Percentiles rank a stretch among this genome's conserved stretches.
Conservation (phyloP, 1,139 yeast species). For the Yamadazyma triangularis region DNA sequence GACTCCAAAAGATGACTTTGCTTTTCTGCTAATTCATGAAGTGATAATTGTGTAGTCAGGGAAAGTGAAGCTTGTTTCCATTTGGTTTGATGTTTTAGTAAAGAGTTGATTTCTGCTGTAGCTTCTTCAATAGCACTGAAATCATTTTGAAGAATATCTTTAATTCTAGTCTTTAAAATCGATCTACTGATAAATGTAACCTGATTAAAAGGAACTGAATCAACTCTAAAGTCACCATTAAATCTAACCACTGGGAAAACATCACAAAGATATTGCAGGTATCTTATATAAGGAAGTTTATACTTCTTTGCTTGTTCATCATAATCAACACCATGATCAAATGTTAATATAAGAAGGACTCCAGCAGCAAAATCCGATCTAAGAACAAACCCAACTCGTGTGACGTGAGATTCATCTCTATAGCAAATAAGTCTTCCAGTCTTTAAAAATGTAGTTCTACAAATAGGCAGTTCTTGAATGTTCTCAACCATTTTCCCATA, state of each 20-base stretch:
- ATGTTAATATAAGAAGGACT: slow-evolving; percentile 35
- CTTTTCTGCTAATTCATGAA: slow-evolving; percentile 48
- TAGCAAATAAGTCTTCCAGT: slow-evolving; percentile 61
- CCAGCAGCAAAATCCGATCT: slow-evolving; percentile 29
- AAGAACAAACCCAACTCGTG: slow-evolving; percentile 53
- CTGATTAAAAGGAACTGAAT: slow-evolving; percentile 41
- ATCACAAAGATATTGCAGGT: slow-evolving; percentile 19
- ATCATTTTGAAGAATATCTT: slow-evolving; percentile 42
- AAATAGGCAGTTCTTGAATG: slow-evolving; percentile 41
- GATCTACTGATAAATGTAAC: slow-evolving; percentile 51
- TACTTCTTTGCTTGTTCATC: slow-evolving; percentile 21
- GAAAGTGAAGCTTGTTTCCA: slow-evolving; percentile 45
- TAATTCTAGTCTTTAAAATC: slow-evolving; percentile 36
- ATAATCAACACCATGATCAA: slow-evolving; percentile 40
- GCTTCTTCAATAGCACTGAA: slow-evolving; percentile 38
- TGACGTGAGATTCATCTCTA: slow-evolving; percentile 39
- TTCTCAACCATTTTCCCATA: slow-evolving; percentile 46
- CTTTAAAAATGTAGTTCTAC: slow-evolving; percentile 41
- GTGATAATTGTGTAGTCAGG: slow-evolving; percentile 43
- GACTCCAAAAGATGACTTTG: slow-evolving; percentile 36
- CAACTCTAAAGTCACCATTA: slow-evolving; percentile 30
- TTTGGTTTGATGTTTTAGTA: slow-evolving; percentile 38
- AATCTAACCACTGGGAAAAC: slow-evolving; percentile 28
- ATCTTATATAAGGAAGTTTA: slow-evolving; percentile 53
- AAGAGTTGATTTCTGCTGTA: slow-evolving; percentile 32